Base-by-base conservation (phyloP, 805 yeast species). In the Wickerhamomyces kurtzmanii region DNA sequence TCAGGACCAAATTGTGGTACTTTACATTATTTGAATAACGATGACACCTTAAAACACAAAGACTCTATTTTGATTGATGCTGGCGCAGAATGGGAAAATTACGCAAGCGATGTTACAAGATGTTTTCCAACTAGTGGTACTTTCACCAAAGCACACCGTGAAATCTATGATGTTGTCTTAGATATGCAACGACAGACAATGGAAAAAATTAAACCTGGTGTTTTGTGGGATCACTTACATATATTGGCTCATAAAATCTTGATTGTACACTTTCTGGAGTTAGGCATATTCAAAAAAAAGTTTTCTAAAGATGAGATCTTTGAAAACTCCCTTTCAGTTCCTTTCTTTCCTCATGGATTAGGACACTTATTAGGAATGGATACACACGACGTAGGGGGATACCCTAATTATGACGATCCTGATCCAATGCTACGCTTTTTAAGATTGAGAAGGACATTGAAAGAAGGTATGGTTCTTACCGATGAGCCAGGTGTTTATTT, bases 401-500 rank as follows among this genome's bases (percentile, higher is more conserved):
- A 65, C 37, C 75, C 97, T 11, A 75, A 89, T 52, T 87, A 87
- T 50, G 71, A 75, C 4, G 98, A 89, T 50, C 68, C 81, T 7
- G 76, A 91, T 50, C 81, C 82, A 16, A 64, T 79, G 55, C 67
- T 85, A 43, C 59, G 68, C 32, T 85, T 82, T 49, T 67, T 89
- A 47, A 75, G 98, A 49, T 56, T 91, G 31, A 71, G 97, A 43
- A 73, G 97, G 44, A 51, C 57, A 1, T 65, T 89, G 31, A 57
- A 72, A 50, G 60, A 62, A 22, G 81, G 83, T 11, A 86, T 89
- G 94, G 86, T 81, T 14, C 68, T 91, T 2, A 89, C 97, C 0
- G 84, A 87, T 39, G 98, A 89, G 53, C 98, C 98, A 3, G 98
- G 98, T 20, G 65, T 79, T 39, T 89, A 89, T 52, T 91, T 89